phyloP scores from a whole-genome alignment of 2,329 filamentous ascomycete genomes.

The Diaporthe sp. region DNA sequence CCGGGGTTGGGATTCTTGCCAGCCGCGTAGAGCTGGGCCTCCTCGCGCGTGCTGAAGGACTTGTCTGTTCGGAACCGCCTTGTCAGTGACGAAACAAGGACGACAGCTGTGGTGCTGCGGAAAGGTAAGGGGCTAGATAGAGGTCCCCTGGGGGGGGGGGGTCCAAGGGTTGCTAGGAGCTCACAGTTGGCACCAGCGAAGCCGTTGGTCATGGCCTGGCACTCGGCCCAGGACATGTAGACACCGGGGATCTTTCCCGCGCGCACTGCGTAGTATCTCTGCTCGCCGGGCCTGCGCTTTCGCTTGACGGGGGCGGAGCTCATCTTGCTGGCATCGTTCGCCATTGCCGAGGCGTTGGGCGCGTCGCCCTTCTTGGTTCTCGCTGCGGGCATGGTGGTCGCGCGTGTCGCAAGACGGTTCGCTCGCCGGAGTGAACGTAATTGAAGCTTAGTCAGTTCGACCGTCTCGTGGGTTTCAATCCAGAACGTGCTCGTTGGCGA shows the following conservation, averaged over 20 bases:
- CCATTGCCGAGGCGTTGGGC: neutral
- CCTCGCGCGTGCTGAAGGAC: slow-evolving; percentile 78
- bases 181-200: slow-evolving; percentile 76
- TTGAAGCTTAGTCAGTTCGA: slow-evolving; percentile 11
- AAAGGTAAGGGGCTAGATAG: neutral
- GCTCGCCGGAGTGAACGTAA: slow-evolving; percentile 7
- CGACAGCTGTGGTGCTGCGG: neutral
- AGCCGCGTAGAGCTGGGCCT: slow-evolving; percentile 83
- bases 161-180: slow-evolving; percentile 49
- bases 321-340: slow-evolving; percentile 24
- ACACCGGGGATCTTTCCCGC: slow-evolving; percentile 69
- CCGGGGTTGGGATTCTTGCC: slow-evolving; percentile 64
- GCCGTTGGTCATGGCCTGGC: slow-evolving; percentile 70
- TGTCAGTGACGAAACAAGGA: neutral
- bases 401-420: slow-evolving; percentile 28
- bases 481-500: slow-evolving; percentile 28
- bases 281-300: slow-evolving; percentile 56
- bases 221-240: slow-evolving; percentile 73
- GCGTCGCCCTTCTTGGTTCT: slow-evolving; percentile 29
- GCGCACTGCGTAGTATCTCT: slow-evolving; percentile 75
- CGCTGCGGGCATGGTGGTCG: slow-evolving; percentile 34
- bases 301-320: slow-evolving; percentile 51
- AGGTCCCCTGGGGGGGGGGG: neutral
- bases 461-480: slow-evolving; percentile 16
- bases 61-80: slow-evolving; percentile 70